These are phyloP conservation scores for Suillus subluteus DNA, from an alignment of 768 basidiomycete species.

Conservation along the genomic window DNA sequence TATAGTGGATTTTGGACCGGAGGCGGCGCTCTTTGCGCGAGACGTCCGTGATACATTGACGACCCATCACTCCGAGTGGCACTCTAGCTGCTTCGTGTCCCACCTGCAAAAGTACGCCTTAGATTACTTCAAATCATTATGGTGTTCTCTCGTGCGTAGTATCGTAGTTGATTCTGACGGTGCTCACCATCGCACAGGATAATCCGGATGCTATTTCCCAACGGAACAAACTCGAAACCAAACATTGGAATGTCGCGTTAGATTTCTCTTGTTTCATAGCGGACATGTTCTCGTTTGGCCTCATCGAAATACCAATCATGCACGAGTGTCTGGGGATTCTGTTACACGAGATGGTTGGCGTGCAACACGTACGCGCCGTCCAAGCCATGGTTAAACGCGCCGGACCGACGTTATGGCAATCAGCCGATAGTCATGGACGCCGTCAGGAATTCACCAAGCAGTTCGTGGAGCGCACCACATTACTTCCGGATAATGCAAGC, in stretches of 20 bases:
- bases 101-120: constrained; percentile 29
- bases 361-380: constrained; percentile 33
- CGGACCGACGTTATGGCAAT: constrained; percentile 29
- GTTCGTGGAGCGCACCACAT: constrained; percentile 12
- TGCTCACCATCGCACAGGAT: constrained; percentile 20
- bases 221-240: constrained; percentile 18
- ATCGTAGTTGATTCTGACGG: not conserved
- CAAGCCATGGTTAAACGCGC: constrained; percentile 25
- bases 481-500: constrained; percentile 9
- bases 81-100: constrained; percentile 28
- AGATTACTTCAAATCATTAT: constrained; percentile 27
- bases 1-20: constrained; percentile 13
- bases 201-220: constrained; percentile 18
- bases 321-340: constrained; percentile 29
- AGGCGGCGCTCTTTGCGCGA: constrained; percentile 26
- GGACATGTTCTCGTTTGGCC: constrained; percentile 27
- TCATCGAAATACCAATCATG: constrained; percentile 18
- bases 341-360: constrained; percentile 25
- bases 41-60: constrained; percentile 25
- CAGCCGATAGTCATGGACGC: constrained; percentile 10
- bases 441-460: constrained; percentile 8
- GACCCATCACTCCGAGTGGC: constrained; percentile 21
- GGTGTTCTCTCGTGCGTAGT: constrained; percentile 30
- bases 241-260: constrained; percentile 25
- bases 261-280: constrained; percentile 31